Base-by-base conservation (phyloP, 2,329 filamentous ascomycete genomes). In the Fusarium goolgardi region DNA sequence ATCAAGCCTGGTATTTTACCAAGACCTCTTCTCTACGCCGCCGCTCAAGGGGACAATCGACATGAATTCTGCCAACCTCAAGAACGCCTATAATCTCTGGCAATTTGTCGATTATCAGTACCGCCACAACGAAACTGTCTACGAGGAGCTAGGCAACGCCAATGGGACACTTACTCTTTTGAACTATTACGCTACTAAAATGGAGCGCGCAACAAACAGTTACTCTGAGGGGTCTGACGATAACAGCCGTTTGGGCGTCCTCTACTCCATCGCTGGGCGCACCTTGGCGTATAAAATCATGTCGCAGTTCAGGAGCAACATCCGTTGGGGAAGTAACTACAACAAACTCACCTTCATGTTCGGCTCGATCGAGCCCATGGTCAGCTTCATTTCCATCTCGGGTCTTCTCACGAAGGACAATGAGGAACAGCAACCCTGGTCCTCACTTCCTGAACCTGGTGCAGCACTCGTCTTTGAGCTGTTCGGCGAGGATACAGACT, bases 381-480 rank as follows among this genome's bases (percentile, higher is more conserved):
- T 89, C 20, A 79, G 85, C 20, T 88, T 89, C 69, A 85, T 86
- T 67, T 77, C 81, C 2, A 77, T 89, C 4, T 76, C 83, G 0
- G 77, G 79, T 0, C 80, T 89, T 10, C 80, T 80, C 6, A 81
- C 81, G 49, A 73, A 76, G 1, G 76, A 87, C 52, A 88, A 89
- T 73, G 83, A 79, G n/a, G 82, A 85, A 6, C 81, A 75, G 45
- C 74, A 61, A 32, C 75, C 67, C 67, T 77, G 79, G 53, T 74
- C 74, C 5, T 66, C 61, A 3, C 60, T 88, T 16, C 89, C 91
- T 0, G 84, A 90, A 67, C 92, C 93, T 37, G 93, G 93, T 0
- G 90, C 89, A 1, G 85, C 87, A 40, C 90, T 97, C 84, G 82
- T 86, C 0, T 94, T 96, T 75, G 94, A 97, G 79, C 76, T 89